phyloP scores from a whole-genome alignment of 139 green algal genomes.

The Chlorella sp. region DNA sequence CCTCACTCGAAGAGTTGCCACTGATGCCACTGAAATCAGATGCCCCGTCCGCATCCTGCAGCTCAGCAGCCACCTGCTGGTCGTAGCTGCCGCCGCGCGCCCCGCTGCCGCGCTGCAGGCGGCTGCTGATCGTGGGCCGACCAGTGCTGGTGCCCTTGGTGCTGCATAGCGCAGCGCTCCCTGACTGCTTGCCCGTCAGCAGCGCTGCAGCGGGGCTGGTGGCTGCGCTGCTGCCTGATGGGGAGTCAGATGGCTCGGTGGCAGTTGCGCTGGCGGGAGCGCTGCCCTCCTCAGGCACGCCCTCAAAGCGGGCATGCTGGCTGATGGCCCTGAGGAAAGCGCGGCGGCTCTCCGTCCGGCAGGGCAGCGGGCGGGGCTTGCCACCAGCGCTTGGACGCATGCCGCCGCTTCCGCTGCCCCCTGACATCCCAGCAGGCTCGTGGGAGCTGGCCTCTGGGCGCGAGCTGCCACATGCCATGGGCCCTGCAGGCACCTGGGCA shows the following conservation, averaged over 20 bases:
- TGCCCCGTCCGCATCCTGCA: background rate
- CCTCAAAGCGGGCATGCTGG: slow-evolving; percentile 2
- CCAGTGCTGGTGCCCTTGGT: background rate
- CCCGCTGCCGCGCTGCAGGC: background rate
- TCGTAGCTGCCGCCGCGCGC: background rate
- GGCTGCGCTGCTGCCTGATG: no score
- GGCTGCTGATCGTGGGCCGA: background rate
- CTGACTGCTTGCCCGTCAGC: background rate
- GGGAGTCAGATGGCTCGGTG: no score
- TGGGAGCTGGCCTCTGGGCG: no score
- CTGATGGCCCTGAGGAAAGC: background rate
- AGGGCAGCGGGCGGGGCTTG: no score
- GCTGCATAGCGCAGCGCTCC: background rate
- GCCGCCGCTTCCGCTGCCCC: no score
- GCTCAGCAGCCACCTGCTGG: background rate
- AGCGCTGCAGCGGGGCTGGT: background rate
- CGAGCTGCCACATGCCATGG: no score
- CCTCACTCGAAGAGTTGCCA: slow-evolving; percentile 1
- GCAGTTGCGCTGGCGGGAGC: no score
- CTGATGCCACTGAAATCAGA: slow-evolving; percentile 14
- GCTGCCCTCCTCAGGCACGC: background rate
- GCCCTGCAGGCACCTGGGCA: no score
- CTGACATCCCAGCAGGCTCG: no score
- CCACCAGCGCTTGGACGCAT: no score
- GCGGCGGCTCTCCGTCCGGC: no score